These are phyloP conservation scores for Cetraspora pellucida DNA, from an alignment of 192 early-diverging fungal species.

Conservation along the genomic window DNA sequence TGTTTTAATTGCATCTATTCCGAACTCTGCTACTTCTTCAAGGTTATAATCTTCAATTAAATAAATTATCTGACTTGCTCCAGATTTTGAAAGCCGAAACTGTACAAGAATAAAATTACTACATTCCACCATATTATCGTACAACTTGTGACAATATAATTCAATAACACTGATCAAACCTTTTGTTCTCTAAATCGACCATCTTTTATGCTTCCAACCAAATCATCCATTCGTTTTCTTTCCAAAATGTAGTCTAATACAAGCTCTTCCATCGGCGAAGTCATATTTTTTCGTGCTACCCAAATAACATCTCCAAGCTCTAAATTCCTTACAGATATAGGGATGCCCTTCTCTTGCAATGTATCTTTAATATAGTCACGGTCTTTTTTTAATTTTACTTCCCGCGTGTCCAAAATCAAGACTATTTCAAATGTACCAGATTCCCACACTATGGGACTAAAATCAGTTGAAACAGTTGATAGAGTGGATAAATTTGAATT, in stretches of 20 bases:
- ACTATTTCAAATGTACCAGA: slow-evolving; percentile 67
- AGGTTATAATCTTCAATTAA: slow-evolving; percentile 80
- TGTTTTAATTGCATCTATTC: slow-evolving; percentile 66
- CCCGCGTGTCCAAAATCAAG: slow-evolving; percentile 81
- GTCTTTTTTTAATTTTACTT: slow-evolving; percentile 69
- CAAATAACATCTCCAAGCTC: slow-evolving; percentile 89
- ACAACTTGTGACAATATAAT: neutral
- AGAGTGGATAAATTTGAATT: neutral
- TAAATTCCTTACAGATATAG: slow-evolving; percentile 60
- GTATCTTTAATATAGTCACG: slow-evolving; percentile 73
- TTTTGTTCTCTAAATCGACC: slow-evolving; percentile 94
- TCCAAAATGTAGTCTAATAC: slow-evolving; percentile 87
- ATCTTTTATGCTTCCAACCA: slow-evolving; percentile 90
- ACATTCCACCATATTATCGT: no score
- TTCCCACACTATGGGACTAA: slow-evolving; percentile 36
- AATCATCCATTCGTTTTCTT: slow-evolving; percentile 93
- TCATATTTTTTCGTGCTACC: slow-evolving; percentile 63
- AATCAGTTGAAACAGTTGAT: neutral
- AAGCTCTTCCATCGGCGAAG: slow-evolving; percentile 55
- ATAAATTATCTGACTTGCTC: slow-evolving; percentile 78
- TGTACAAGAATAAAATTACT: slow-evolving; percentile 32
- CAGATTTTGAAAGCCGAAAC: slow-evolving; percentile 72
- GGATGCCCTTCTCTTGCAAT: slow-evolving; percentile 61
- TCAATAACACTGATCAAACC: slow-evolving; percentile 40
- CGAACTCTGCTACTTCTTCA: slow-evolving; percentile 63